These are phyloP conservation scores for Tetragonia tetragonoides DNA, from an alignment of 148 eudicot species.

Conservation along the genomic window DNA sequence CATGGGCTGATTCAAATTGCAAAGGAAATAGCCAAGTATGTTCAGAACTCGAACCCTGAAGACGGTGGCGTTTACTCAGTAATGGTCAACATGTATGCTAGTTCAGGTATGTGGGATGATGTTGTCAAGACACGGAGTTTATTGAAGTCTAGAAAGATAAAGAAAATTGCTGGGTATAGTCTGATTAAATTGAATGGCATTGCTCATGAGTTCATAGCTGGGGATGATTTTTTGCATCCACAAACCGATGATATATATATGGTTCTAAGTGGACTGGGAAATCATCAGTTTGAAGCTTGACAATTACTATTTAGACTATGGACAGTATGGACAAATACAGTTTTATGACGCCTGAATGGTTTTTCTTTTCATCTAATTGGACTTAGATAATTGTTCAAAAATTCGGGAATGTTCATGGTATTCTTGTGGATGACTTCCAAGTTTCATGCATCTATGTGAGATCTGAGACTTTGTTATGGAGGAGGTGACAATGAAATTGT, in stretches of 20 bases:
- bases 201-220: slow-evolving; percentile 64
- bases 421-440: background rate
- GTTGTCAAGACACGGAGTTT: slow-evolving; percentile 49
- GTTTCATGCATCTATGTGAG: background rate
- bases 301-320: background rate
- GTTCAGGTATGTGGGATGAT: slow-evolving; percentile 71
- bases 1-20: slow-evolving; percentile 70
- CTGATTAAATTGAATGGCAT: slow-evolving; percentile 55
- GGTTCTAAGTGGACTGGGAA: slow-evolving; percentile 37
- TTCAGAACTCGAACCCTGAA: slow-evolving; percentile 57
- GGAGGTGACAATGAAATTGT: background rate
- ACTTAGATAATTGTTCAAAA: too few species aligned
- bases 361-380: background rate
- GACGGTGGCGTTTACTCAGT: slow-evolving; percentile 79
- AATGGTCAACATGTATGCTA: slow-evolving; percentile 71
- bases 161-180: slow-evolving; percentile 75
- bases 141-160: slow-evolving; percentile 48
- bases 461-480: background rate
- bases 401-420: background rate
- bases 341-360: background rate
- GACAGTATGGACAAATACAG: background rate
- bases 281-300: slow-evolving; percentile 49
- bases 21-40: slow-evolving; percentile 56
- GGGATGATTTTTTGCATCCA: slow-evolving; percentile 68
- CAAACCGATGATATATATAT: slow-evolving; percentile 45